phyloP scores from a whole-genome alignment of 352 stramenopile species.

The Achlya hypogyna region DNA sequence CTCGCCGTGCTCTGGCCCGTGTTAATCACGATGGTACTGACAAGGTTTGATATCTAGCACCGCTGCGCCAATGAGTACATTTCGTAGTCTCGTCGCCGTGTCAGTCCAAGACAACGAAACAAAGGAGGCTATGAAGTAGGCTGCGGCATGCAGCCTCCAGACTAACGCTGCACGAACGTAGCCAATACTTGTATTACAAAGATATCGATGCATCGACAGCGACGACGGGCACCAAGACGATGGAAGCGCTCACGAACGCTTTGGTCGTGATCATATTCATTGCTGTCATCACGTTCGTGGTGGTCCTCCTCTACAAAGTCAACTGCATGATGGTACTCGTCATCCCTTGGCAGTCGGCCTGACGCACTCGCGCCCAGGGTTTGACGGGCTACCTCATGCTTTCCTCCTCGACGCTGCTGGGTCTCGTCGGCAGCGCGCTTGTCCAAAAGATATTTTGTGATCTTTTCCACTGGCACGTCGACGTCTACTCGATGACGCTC shows the following conservation, averaged over 20 bases:
- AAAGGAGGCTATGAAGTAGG: slow-evolving; percentile 52
- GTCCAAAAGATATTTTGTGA: slow-evolving; percentile 49
- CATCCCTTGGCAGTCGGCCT: not conserved
- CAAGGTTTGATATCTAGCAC: slow-evolving; percentile 31
- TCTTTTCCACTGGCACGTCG: slow-evolving; percentile 40
- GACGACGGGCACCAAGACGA: slow-evolving; percentile 36
- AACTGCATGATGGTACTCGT: slow-evolving; percentile 45
- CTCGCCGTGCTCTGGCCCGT: slow-evolving; percentile 69
- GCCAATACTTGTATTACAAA: slow-evolving; percentile 74
- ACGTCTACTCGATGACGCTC: slow-evolving; percentile 42
- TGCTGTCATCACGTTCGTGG: slow-evolving; percentile 57
- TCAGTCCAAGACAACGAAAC: slow-evolving; percentile 38
- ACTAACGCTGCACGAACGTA: slow-evolving; percentile 19
- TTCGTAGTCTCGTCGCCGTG: slow-evolving; percentile 40
- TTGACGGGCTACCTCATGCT: slow-evolving; percentile 68
- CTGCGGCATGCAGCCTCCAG: slow-evolving; percentile 1
- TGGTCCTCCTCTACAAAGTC: slow-evolving; percentile 80
- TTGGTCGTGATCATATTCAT: slow-evolving; percentile 76
- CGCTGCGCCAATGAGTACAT: not conserved
- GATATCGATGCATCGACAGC: slow-evolving; percentile 42
- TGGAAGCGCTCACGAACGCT: slow-evolving; percentile 63
- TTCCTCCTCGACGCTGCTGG: slow-evolving; percentile 60
- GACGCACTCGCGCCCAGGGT: slow-evolving; percentile 21
- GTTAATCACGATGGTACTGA: slow-evolving; percentile 54
- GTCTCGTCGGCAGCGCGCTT: slow-evolving; percentile 59